A percentile compares a stretch with the other conserved stretches of the same genome.
phyloP scores from a whole-genome alignment of 257 asterid genomes.

The Parsonsia alboflavescens region DNA sequence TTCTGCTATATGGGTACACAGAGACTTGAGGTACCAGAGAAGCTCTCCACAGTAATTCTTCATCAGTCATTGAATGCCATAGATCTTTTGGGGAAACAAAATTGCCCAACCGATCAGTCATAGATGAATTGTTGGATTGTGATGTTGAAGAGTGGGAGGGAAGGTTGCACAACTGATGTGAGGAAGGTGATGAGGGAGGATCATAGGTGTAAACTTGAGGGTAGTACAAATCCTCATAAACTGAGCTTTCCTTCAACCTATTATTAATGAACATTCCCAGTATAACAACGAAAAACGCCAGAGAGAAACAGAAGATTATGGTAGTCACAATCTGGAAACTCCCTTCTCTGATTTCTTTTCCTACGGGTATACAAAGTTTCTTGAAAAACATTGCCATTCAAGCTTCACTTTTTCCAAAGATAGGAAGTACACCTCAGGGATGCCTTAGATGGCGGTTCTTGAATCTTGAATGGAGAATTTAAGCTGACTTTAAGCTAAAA shows the following conservation, averaged over 20 bases:
- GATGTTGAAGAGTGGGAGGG: slow-evolving; percentile 17
- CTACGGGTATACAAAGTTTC: slow-evolving; percentile 30
- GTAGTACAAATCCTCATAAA: slow-evolving; percentile 49
- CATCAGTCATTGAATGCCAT: slow-evolving; percentile 54
- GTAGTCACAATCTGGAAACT: slow-evolving; percentile 45
- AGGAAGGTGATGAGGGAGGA: slow-evolving; percentile 26
- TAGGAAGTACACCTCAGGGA: neutral
- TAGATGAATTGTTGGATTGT: slow-evolving; percentile 8
- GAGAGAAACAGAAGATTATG: slow-evolving; percentile 36
- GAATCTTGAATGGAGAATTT: too few species aligned
- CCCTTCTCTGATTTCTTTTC: slow-evolving; percentile 38
- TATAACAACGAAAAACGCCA: slow-evolving; percentile 39
- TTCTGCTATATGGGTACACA: slow-evolving; percentile 41
- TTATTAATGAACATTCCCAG: slow-evolving; percentile 52
- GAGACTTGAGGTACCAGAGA: slow-evolving; percentile 47
- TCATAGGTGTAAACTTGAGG: slow-evolving; percentile 40
- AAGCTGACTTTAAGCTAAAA: too few species aligned
- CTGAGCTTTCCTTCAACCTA: slow-evolving; percentile 36
- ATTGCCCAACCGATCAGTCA: slow-evolving; percentile 7
- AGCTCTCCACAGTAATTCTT: slow-evolving; percentile 65
- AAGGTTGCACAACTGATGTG: slow-evolving; percentile 19
- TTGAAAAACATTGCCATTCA: slow-evolving; percentile 28
- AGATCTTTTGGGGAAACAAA: slow-evolving; percentile 26
- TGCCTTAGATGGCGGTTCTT: neutral
- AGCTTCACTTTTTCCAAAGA: neutral